These are phyloP conservation scores for Penicillium sp. DNA, from an alignment of 2,329 filamentous ascomycete genomes.

Conservation along the genomic window DNA sequence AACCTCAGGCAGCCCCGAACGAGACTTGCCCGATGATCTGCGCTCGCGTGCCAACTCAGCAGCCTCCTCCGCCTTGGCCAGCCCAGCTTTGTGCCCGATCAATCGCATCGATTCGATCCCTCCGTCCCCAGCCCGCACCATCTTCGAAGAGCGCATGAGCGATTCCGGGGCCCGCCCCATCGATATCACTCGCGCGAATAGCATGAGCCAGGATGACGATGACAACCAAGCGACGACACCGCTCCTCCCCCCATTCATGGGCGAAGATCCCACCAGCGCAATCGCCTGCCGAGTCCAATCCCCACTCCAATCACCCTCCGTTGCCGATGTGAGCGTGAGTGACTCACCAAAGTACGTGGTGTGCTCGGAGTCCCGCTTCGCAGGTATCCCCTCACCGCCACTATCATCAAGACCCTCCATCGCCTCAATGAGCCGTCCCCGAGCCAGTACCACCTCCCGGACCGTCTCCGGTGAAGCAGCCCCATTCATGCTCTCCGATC, in stretches of 20 bases:
- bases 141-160: conserved; percentile 56
- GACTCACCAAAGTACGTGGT: conserved; percentile 43
- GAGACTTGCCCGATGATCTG: conserved; percentile 32
- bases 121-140: conserved; percentile 63
- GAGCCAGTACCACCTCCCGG: conserved; percentile 47
- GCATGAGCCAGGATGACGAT: conserved; percentile 50
- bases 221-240: conserved; percentile 75
- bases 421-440: conserved; percentile 65
- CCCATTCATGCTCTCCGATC: conserved; percentile 64
- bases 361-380: conserved; percentile 51
- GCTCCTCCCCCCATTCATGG: conserved; percentile 78
- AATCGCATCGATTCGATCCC: conserved; percentile 55
- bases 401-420: conserved; percentile 76
- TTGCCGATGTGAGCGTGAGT: conserved; percentile 62
- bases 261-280: conserved; percentile 51
- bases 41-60: conserved; percentile 44
- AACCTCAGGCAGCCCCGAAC: conserved; percentile 35
- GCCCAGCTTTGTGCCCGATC: conserved; percentile 34
- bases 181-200: conserved; percentile 56
- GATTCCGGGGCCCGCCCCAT: conserved; percentile 53
- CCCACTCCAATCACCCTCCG: conserved; percentile 80
- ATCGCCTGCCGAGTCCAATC: conserved; percentile 65
- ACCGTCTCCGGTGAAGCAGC: conserved; percentile 49
- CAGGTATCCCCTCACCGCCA: conserved; percentile 64
- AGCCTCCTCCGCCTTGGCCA: conserved; percentile 40